Base-by-base conservation (phyloP, 2,329 filamentous ascomycete species). In the Botrytis sinoallii region DNA sequence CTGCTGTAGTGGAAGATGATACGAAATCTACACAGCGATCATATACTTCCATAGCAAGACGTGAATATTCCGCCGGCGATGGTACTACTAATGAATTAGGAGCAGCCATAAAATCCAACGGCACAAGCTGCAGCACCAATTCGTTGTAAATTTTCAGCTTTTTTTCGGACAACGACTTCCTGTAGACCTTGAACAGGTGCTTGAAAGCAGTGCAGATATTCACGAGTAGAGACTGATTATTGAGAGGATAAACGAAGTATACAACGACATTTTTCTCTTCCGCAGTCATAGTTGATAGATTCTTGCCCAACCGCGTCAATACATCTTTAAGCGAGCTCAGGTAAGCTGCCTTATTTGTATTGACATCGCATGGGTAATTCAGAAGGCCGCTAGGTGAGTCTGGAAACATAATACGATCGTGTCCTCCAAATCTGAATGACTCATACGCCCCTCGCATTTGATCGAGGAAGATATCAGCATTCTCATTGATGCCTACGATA, bases 121-220 rank as follows among this genome's bases (percentile, higher is more conserved):
- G 91, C 1, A 97, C 84, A 3, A 97, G 86, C 79, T 97, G 93
- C 29, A 97, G 84, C 6, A 94, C 90, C n/a, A 96, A 80, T 73
- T 95, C 92, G 72, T 89, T 90, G 35, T 83, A 79, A 6, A 85
- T 81, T 10, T 83, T 79, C 71, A 85, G 80, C 73, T 85, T 86
- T 74, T 85, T 86, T 65, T 87, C 87, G 5, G 84, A 82, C 64
- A 88, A 80, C 35, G 85, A 79, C 74, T 82, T 84, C 75, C 84
- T 86, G 78, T 92, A 92, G 6, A 87, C 83, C 75, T 93, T 89
- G 77, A 91, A 92, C 8, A 95, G 88, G 57, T 88, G 85, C 81
- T 92, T 91, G 80, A 95, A 95, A 18, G 91, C 89, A 18, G 89
- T 86, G 79, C 92, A 95, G 1, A 93, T 88, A 75, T 94, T 90